These are phyloP conservation scores for Comarum palustre DNA, from an alignment of 306 rosid species.

Conservation along the genomic window DNA sequence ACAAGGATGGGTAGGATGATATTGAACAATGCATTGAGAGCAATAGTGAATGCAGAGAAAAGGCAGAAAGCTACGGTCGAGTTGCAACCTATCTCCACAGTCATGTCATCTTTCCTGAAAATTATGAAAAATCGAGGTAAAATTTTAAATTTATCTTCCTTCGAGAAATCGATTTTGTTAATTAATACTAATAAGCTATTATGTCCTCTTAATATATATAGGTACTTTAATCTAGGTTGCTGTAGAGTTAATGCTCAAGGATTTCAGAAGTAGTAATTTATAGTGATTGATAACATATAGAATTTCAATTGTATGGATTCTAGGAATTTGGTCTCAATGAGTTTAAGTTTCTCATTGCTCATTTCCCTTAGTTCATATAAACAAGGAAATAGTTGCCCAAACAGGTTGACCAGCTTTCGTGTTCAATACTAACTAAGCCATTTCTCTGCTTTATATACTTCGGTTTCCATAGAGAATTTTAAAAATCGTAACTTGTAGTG, in stretches of 20 bases:
- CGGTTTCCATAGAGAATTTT: background rate
- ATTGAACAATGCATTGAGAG: conserved; percentile 69
- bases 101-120: conserved; percentile 72
- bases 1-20: conserved; percentile 74
- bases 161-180: background rate
- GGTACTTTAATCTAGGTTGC: background rate
- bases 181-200: background rate
- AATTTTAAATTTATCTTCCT: background rate
- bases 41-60: conserved; percentile 77
- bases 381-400: background rate
- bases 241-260: background rate
- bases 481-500: background rate
- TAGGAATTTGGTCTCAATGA: background rate
- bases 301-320: no score
- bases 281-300: background rate
- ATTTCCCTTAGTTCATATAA: background rate
- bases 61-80: conserved; percentile 74
- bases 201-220: background rate
- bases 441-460: background rate
- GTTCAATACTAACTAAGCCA: background rate
- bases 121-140: conserved; percentile 83
- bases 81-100: conserved; percentile 64
- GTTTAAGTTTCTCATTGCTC: background rate
- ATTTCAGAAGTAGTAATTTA: background rate
- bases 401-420: background rate